Evolutionary conservation across 192 early-diverging fungal genomes (phyloP).

Genomic region (Rhizophagus clarus): DNA sequence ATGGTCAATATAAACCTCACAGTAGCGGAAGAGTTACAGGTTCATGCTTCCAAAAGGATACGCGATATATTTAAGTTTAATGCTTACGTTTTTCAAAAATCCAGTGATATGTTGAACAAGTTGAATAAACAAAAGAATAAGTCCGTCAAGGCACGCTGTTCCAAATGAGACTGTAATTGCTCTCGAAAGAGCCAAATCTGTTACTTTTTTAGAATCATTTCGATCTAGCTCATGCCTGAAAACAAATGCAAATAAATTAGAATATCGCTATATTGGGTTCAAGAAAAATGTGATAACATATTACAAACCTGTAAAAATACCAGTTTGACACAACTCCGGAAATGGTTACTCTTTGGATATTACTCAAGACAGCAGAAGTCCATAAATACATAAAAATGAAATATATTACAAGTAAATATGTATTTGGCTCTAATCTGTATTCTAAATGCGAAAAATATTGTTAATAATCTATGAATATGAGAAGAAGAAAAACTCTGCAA

Average conservation of each 20-base stretch:
- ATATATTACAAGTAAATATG: slow-evolving; percentile 52
- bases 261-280: background rate
- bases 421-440: slow-evolving; percentile 48
- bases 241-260: background rate
- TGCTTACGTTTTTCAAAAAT: slow-evolving; percentile 54
- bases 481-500: background rate
- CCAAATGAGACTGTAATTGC: slow-evolving; percentile 67
- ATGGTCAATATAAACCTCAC: background rate
- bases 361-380: slow-evolving; percentile 69
- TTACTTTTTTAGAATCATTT: slow-evolving; percentile 42
- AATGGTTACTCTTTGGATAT: slow-evolving; percentile 67
- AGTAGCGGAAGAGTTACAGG: too few relatives aligned
- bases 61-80: background rate
- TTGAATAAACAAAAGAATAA: slow-evolving; percentile 64
- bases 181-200: slow-evolving; percentile 46
- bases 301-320: slow-evolving; percentile 69
- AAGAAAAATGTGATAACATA: background rate
- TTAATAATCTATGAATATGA: background rate
- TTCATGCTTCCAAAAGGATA: too few relatives aligned
- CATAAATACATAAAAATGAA: slow-evolving; percentile 77
- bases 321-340: slow-evolving; percentile 75
- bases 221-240: slow-evolving; percentile 41
- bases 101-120: slow-evolving; percentile 47
- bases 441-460: background rate
- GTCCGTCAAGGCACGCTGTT: slow-evolving; percentile 61